Conservation (phyloP, 2,329 filamentous ascomycete genomes). For the Magnaporthiopsis rhizophila region DNA sequence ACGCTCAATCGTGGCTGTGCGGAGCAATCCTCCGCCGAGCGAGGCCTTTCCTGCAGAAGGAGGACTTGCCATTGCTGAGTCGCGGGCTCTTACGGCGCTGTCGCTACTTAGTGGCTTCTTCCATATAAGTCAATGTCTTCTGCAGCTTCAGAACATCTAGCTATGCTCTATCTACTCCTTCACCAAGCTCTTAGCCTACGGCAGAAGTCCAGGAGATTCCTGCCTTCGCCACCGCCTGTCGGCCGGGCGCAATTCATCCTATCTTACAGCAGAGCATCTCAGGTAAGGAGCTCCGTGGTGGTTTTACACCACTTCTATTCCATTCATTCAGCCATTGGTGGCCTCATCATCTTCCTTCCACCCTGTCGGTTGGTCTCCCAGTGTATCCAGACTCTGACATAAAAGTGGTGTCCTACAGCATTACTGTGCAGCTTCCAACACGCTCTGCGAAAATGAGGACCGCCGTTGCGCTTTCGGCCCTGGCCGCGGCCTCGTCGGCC, state of each 20-base stretch:
- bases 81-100: neutral
- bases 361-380: too few species aligned
- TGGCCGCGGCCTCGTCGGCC: slow-evolving; percentile 15
- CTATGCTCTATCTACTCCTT: neutral
- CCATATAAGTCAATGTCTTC: neutral
- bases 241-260: neutral
- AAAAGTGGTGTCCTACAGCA: neutral
- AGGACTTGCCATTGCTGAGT: too few species aligned
- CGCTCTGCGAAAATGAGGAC: neutral
- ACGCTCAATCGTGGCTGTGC: neutral
- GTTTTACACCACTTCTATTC: neutral
- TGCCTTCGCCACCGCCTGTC: neutral
- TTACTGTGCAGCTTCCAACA: neutral
- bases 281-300: neutral
- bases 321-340: neutral
- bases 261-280: neutral
- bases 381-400: neutral
- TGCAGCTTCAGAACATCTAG: neutral
- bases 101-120: neutral
- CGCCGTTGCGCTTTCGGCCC: neutral
- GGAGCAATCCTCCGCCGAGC: neutral
- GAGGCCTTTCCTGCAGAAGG: too few species aligned
- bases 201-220: neutral
- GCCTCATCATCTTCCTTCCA: too few species aligned
- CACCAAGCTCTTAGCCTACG: neutral